phyloP scores from a whole-genome alignment of 371 early-diverging fungal genomes.

The Ordospora colligata region DNA sequence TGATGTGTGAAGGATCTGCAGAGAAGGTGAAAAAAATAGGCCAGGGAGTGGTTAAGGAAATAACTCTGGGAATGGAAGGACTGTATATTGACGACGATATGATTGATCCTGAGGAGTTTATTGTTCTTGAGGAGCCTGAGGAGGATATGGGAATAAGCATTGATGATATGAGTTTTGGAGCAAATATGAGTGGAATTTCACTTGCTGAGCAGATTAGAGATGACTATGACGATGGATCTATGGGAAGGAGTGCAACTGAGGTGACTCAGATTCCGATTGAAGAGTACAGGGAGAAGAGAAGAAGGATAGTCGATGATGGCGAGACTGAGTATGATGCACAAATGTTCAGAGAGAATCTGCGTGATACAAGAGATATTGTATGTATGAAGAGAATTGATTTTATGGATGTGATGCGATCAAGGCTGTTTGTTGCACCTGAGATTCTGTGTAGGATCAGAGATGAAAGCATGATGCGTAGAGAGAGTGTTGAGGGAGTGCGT shows the following conservation, averaged over 20 bases:
- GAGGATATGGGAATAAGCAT: background rate
- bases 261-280: background rate
- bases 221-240: background rate
- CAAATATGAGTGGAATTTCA: background rate
- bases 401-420: background rate
- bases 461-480: background rate
- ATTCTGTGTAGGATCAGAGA: background rate
- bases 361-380: background rate
- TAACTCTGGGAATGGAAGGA: background rate
- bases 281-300: slow-evolving; percentile 1
- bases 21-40: background rate
- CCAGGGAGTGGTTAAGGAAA: background rate
- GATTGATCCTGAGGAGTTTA: slow-evolving; percentile 2
- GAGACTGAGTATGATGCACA: background rate
- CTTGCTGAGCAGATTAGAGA: background rate
- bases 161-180: background rate
- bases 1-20: background rate
- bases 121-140: background rate
- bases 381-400: background rate
- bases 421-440: slow-evolving; percentile 1
- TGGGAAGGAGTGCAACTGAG: background rate
- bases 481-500: background rate
- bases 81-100: background rate
- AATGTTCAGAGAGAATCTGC: background rate
- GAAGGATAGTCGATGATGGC: background rate